A percentile compares a stretch with the other conserved stretches of the same genome.
Evolutionary conservation across 139 green algal genomes (phyloP).

Genomic region (Chlamydomonas sp.): DNA sequence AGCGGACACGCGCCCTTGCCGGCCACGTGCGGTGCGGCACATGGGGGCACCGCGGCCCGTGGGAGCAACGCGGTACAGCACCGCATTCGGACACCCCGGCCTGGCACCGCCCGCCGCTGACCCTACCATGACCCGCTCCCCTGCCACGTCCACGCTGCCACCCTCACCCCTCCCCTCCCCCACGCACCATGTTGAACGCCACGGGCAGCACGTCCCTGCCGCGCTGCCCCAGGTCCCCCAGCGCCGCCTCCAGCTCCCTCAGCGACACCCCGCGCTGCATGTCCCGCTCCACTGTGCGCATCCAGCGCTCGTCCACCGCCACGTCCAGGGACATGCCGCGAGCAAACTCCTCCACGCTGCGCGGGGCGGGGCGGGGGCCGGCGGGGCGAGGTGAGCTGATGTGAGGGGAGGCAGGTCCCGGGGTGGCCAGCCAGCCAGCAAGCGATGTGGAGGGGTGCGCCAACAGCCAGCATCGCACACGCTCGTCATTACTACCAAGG

Average conservation of each 20-base stretch:
- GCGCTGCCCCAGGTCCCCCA: constrained; percentile 14
- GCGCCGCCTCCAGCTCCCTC: constrained; percentile 8
- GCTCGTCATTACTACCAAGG: too few species aligned
- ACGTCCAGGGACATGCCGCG: constrained; percentile 28
- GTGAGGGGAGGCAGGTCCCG: background rate
- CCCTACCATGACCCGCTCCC: background rate
- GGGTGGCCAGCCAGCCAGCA: background rate
- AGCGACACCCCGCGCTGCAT: background rate
- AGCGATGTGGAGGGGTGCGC: background rate
- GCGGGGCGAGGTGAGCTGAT: too few species aligned
- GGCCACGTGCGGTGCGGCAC: too few species aligned
- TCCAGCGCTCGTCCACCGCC: constrained; percentile 27
- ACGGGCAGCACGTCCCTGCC: background rate
- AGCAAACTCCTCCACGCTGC: constrained; percentile 29
- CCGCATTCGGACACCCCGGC: too few species aligned
- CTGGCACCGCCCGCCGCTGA: too few species aligned
- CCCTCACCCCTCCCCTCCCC: background rate
- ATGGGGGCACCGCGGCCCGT: too few species aligned
- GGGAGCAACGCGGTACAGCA: too few species aligned
- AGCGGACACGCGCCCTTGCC: too few species aligned
- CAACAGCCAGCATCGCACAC: too few species aligned
- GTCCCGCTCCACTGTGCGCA: constrained; percentile 5
- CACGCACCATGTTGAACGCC: constrained; percentile 23
- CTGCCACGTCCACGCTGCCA: background rate
- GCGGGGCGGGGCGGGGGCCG: background rate